phyloP scores from a whole-genome alignment of 2,329 filamentous ascomycete species.

The Talaromyces sp. region DNA sequence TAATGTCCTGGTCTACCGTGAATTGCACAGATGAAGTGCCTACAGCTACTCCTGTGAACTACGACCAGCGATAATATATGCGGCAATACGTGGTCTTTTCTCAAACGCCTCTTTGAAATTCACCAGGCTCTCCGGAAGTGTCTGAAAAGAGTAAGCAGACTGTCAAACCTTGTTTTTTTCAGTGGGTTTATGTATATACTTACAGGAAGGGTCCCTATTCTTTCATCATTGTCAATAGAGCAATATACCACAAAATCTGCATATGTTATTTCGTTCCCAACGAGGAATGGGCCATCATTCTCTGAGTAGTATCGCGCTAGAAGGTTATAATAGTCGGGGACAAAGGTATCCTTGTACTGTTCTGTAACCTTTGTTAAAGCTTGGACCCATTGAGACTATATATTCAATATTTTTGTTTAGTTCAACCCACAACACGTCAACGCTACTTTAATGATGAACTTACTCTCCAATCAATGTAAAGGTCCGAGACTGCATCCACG shows the following conservation, averaged over 20 bases:
- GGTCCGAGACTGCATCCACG: slow-evolving; percentile 31
- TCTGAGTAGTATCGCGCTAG: slow-evolving; percentile 26
- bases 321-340: slow-evolving; percentile 25
- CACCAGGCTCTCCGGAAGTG: neutral
- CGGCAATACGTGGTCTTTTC: slow-evolving; percentile 1
- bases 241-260: slow-evolving; percentile 36
- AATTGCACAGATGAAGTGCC: neutral
- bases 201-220: slow-evolving; percentile 29
- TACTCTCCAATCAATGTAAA: slow-evolving; percentile 38
- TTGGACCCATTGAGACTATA: slow-evolving; percentile 20
- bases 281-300: slow-evolving; percentile 28
- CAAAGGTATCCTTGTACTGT: slow-evolving; percentile 25
- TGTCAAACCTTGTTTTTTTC: neutral
- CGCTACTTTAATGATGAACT: slow-evolving; percentile 9
- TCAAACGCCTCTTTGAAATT: neutral
- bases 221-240: slow-evolving; percentile 33
- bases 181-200: neutral
- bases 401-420: neutral
- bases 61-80: neutral
- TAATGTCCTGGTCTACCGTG: too few species aligned
- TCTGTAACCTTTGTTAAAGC: slow-evolving; percentile 20
- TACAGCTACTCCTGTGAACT: neutral
- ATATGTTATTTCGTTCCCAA: slow-evolving; percentile 33
- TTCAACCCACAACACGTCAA: too few species aligned
- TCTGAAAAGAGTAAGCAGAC: neutral